Evolutionary conservation across 2,329 filamentous ascomycete genomes (phyloP), one percentile per base, ranked within the genome.

Genomic region (Akanthomyces muscarius): DNA sequence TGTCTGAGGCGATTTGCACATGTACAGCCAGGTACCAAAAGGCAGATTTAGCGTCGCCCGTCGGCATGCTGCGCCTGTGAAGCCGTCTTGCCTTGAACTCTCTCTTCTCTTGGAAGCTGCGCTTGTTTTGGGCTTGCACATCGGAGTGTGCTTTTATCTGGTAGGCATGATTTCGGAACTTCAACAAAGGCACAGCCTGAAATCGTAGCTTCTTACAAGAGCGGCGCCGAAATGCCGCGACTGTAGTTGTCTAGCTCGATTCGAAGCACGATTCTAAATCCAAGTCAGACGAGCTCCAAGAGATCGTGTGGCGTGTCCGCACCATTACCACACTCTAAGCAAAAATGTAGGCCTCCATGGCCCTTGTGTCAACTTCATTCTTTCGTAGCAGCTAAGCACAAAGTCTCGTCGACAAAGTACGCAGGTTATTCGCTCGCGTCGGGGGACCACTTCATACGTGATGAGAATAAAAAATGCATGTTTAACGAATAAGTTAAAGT

Each of bases 301-400:
- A 74, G 14, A 77, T 78, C 66, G 76, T 79, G 21, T 70, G 72
- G 63, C 68, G 68, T 18, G 75, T 77, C 42, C 72, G 77, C 62
- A 77, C 77, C 7, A 69, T 77, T 63, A 79, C 78, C 4, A 68
- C 70, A 3, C 69, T 77, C 38, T 80, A 77, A 77, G 73, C 21
- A 72, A 66, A 53, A 73, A 71, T 67, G 72, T 73, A 23, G 67
- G 78, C 61, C 7, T 36, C 10, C 33, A 36, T 6, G 33, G 33
- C 33, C 6, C 33, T 36, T 36, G 33, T 36, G 2, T 36, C 33
- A 36, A 7, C 33, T 36, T 36, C 33, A 11, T 36, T 11, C 33
- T 36, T 30, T 36, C 33, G 33, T 36, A 7, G 6, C 33, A 11
- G 8, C 33, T 36, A 11, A 36, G 33, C 10, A 36, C 10, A 8